A percentile compares a stretch with the other conserved stretches of the same genome.
These are phyloP conservation scores for Saccharomycopsis fermentans DNA, from an alignment of 805 yeast genomes.

Conservation along the genomic window DNA sequence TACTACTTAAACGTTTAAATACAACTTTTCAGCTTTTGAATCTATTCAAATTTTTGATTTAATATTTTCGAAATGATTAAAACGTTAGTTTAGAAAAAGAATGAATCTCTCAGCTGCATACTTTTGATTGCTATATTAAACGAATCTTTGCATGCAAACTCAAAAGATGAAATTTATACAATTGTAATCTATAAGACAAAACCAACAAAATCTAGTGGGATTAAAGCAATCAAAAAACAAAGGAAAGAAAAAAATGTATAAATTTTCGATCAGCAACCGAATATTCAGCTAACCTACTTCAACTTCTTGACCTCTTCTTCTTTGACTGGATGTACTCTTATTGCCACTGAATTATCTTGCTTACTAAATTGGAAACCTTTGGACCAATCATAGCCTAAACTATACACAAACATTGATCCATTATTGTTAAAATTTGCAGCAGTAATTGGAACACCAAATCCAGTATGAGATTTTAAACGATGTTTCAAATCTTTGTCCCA, in stretches of 20 bases:
- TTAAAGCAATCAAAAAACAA: too few relatives aligned
- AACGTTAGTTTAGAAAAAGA: too few relatives aligned
- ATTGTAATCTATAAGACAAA: too few relatives aligned
- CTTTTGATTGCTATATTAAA: too few relatives aligned
- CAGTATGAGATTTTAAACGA: constrained; percentile 72
- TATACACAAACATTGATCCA: constrained; percentile 84
- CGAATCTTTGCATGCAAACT: too few relatives aligned
- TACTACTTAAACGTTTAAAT: too few relatives aligned
- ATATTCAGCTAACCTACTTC: background rate
- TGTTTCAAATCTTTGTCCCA: constrained; percentile 95
- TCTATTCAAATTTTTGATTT: too few relatives aligned
- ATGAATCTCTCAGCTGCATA: too few relatives aligned
- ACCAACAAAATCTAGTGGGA: too few relatives aligned
- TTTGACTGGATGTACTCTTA: constrained; percentile 74
- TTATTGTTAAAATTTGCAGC: constrained; percentile 71
- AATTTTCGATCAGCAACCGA: background rate
- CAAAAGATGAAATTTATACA: too few relatives aligned
- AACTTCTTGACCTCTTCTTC: constrained; percentile 59
- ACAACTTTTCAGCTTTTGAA: background rate
- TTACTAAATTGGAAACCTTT: constrained; percentile 77
- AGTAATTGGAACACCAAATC: constrained; percentile 57
- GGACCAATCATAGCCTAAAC: constrained; percentile 91
- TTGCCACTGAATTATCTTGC: constrained; percentile 61
- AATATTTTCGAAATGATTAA: too few relatives aligned
- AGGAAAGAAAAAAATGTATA: too few relatives aligned